These are phyloP conservation scores for Zanthoxylum bungeanum DNA, from an alignment of 345 rosid genomes.

Conservation along the genomic window DNA sequence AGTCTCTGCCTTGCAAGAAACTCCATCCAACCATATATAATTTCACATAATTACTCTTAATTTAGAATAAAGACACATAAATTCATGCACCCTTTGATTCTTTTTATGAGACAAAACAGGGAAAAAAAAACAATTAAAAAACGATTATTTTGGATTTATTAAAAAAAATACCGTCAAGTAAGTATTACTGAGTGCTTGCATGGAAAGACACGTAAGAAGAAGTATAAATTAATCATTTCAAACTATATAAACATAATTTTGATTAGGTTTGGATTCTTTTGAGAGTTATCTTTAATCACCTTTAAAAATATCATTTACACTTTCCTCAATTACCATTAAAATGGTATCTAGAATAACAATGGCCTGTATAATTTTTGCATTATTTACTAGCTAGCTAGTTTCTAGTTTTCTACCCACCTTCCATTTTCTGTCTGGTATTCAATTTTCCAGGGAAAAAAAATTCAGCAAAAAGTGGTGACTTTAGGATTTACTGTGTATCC, in stretches of 20 bases:
- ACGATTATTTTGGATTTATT: too few relatives aligned
- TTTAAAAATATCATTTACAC: background rate
- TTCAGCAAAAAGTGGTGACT: background rate
- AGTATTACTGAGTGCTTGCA: background rate
- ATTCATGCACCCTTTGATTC: slow-evolving; percentile 10
- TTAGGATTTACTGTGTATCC: background rate
- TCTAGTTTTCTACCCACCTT: background rate
- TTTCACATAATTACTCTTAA: too few relatives aligned
- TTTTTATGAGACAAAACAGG: too few relatives aligned
- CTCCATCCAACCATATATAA: background rate
- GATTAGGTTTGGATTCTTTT: background rate
- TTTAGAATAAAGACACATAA: background rate
- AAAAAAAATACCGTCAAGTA: too few relatives aligned
- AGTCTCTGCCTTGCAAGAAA: slow-evolving; percentile 7
- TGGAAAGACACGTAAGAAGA: slow-evolving; percentile 11
- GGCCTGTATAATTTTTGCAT: background rate
- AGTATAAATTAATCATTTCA: background rate
- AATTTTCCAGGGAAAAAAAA: background rate
- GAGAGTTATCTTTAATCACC: background rate
- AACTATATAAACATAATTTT: background rate
- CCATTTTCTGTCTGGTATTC: slow-evolving; percentile 5
- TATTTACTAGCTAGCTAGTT: background rate
- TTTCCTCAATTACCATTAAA: slow-evolving; percentile 8
- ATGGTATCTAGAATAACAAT: slow-evolving; percentile 15
- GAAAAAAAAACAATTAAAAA: too few relatives aligned